Evolutionary conservation across 352 stramenopile species (phyloP).

Genomic region (Phytophthora tentaculata): DNA sequence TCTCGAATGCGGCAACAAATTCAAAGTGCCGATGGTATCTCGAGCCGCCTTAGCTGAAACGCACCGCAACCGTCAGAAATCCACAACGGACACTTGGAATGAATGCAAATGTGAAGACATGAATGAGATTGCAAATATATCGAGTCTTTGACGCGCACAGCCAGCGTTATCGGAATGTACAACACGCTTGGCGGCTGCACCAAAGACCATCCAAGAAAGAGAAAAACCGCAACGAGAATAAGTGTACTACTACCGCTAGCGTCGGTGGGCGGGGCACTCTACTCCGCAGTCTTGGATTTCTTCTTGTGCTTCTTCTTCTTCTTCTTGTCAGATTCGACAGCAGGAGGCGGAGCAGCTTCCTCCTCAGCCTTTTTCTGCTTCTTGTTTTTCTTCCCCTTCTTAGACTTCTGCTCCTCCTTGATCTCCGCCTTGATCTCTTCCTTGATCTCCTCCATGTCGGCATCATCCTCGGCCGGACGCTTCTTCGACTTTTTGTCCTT

Average conservation of each 20-base stretch:
- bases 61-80: conserved; percentile 29
- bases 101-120: conserved; percentile 7
- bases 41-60: conserved; percentile 23
- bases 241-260: conserved; percentile 54
- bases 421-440: conserved; percentile 55
- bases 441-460: conserved; percentile 59
- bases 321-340: conserved; percentile 62
- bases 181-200: conserved; percentile 36
- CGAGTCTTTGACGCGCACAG: conserved; percentile 25
- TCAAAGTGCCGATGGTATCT: background rate
- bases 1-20: conserved; percentile 19
- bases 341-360: conserved; percentile 13
- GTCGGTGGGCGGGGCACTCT: conserved; percentile 43
- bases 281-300: conserved; percentile 80
- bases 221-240: conserved; percentile 43
- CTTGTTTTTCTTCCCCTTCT: conserved; percentile 80
- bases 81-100: conserved; percentile 18
- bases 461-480: conserved; percentile 69
- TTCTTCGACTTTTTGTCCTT: conserved; percentile 87
- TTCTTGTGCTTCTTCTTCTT: conserved; percentile 87
- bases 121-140: conserved; percentile 47
- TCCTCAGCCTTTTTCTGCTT: conserved; percentile 54
- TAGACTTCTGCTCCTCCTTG: conserved; percentile 77
- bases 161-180: conserved; percentile 39
- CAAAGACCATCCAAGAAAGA: conserved; percentile 24